phyloP scores from a whole-genome alignment of 2,329 filamentous ascomycete genomes.

The Talaromyces sp. region DNA sequence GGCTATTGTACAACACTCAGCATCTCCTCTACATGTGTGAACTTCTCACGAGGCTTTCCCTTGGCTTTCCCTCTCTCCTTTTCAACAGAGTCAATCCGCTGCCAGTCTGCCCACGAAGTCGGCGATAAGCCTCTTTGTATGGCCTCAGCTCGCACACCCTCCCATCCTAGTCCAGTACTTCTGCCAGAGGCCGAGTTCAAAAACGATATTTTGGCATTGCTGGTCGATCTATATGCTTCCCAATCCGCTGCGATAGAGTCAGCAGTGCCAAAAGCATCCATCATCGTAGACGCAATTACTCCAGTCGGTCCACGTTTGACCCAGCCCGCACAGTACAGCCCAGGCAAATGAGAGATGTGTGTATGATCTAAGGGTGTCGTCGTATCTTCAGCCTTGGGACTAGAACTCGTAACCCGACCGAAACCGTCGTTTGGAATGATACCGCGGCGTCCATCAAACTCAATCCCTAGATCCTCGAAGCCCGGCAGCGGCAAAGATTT shows the following conservation, averaged over 20 bases:
- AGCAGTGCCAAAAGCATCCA: constrained; percentile 84
- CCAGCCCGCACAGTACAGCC: constrained; percentile 92
- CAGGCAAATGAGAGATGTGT: constrained; percentile 53
- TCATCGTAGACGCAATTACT: constrained; percentile 93
- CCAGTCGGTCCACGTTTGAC: constrained; percentile 92
- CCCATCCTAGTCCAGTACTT: constrained; percentile 62
- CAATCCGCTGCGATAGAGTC: constrained; percentile 81
- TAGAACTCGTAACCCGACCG: constrained; percentile 60
- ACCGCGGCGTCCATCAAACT: constrained; percentile 69
- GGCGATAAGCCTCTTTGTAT: constrained; percentile 52
- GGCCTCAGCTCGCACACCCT: constrained; percentile 62
- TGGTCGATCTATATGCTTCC: constrained; percentile 32
- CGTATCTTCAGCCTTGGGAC: constrained; percentile 19
- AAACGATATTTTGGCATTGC: constrained; percentile 34
- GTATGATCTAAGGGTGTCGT: constrained; percentile 26
- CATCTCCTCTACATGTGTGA: constrained; percentile 55
- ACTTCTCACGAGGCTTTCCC: constrained; percentile 75
- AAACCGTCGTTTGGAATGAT: constrained; percentile 76
- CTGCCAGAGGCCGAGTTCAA: constrained; percentile 39
- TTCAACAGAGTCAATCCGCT: constrained; percentile 76
- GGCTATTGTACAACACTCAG: constrained; percentile 40
- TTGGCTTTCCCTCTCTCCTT: constrained; percentile 56
- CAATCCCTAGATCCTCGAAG: constrained; percentile 65
- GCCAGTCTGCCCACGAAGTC: constrained; percentile 82
- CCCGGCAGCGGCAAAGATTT: constrained; percentile 73